These are phyloP conservation scores for Nidula microcarpa DNA, from an alignment of 768 basidiomycete species.

Conservation along the genomic window DNA sequence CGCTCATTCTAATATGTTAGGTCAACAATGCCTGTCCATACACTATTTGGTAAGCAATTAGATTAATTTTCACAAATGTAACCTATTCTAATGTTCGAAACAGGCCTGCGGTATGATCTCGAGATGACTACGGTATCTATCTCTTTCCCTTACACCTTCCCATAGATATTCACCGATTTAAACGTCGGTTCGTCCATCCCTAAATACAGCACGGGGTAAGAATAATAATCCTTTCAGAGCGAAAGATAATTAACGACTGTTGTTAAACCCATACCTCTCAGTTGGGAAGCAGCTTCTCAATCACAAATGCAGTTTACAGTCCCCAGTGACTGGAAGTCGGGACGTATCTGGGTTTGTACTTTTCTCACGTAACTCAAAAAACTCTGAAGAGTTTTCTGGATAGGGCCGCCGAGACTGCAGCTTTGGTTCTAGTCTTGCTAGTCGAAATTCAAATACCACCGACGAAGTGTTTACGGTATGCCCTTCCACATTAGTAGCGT, in stretches of 20 bases:
- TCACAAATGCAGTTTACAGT: constrained; percentile 35
- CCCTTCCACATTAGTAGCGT: too few species aligned
- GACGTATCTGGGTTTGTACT: constrained; percentile 36
- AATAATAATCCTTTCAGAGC: neutral
- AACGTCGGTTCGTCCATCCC: constrained; percentile 42
- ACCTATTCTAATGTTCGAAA: neutral
- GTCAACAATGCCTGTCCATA: neutral
- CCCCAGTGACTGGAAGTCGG: constrained; percentile 52
- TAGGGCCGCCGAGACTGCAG: constrained; percentile 62
- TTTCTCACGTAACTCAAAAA: neutral
- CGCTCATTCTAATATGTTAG: neutral
- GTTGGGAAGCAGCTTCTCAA: constrained; percentile 26
- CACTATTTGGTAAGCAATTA: neutral
- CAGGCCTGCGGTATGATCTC: neutral
- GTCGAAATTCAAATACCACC: too few species aligned
- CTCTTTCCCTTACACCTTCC: neutral
- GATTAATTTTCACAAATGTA: neutral
- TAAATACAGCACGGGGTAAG: constrained; percentile 31
- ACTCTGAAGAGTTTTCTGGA: neutral
- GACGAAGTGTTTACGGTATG: too few species aligned
- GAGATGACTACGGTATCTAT: neutral
- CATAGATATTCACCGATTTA: constrained; percentile 47
- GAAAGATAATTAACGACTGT: neutral
- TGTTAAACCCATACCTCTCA: neutral
- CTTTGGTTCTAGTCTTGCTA: constrained; percentile 37